phyloP scores from a whole-genome alignment of 495 filamentous ascomycete species.

The Penicilliopsis zonata region DNA sequence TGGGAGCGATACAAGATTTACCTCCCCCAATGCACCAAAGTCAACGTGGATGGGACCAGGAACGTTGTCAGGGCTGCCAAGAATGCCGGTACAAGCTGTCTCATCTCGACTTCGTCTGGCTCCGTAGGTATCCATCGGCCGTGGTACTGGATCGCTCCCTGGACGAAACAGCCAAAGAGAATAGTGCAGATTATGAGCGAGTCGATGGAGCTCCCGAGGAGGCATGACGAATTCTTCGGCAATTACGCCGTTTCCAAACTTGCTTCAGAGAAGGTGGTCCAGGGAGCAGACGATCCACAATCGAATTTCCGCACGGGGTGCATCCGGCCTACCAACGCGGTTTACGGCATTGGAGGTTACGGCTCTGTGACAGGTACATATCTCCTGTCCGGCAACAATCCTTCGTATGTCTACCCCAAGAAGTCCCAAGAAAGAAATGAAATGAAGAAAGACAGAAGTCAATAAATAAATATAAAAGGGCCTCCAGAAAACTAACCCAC shows the following conservation, averaged over 20 bases:
- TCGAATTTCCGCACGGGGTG: constrained; percentile 41
- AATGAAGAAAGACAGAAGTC: too few relatives aligned
- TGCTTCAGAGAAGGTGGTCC: constrained; percentile 40
- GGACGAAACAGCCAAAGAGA: constrained; percentile 23
- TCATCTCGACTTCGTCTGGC: constrained; percentile 44
- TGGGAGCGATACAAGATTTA: constrained; percentile 33
- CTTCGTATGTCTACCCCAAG: constrained; percentile 25
- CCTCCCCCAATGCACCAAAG: constrained; percentile 32
- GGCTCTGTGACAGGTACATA: constrained; percentile 34
- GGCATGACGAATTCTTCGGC: constrained; percentile 38
- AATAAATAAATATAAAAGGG: too few relatives aligned
- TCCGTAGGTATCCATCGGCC: constrained; percentile 32
- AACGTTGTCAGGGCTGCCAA: constrained; percentile 38
- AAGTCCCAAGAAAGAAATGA: too few relatives aligned
- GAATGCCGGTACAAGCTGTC: constrained; percentile 33
- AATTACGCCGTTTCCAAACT: constrained; percentile 45
- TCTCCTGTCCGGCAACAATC: too few relatives aligned
- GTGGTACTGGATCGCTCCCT: constrained; percentile 37
- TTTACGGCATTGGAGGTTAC: constrained; percentile 45
- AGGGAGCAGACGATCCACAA: constrained; percentile 25
- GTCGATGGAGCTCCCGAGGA: constrained; percentile 27
- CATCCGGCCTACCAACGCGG: constrained; percentile 45
- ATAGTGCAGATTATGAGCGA: constrained; percentile 36
- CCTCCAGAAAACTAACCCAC: constrained; percentile 10
- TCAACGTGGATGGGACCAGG: constrained; percentile 42